Conservation (phyloP, 164 flowering plant species). For the Cinnamomum micranthum region DNA sequence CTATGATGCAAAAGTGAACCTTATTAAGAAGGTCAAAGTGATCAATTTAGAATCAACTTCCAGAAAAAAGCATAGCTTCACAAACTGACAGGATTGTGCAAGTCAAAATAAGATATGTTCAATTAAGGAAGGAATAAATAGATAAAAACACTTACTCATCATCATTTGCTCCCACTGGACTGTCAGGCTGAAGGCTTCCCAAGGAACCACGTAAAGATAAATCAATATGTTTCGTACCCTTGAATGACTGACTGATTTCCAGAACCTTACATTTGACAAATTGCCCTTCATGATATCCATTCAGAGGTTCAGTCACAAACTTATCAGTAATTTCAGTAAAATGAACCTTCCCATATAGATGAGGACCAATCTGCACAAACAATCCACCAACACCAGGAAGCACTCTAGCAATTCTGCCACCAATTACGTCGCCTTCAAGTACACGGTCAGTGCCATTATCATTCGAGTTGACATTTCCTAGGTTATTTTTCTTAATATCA, state of each 20-base stretch:
- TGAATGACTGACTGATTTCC: constrained; percentile 46
- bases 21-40: too few species aligned
- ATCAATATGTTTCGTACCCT: constrained; percentile 63
- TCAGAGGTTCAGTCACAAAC: constrained; percentile 69
- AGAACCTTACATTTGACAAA: constrained; percentile 86
- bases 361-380: constrained; percentile 79
- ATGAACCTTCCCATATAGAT: constrained; percentile 78
- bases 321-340: constrained; percentile 62
- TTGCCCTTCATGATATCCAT: constrained; percentile 72
- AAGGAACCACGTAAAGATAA: constrained; percentile 61
- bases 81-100: not conserved
- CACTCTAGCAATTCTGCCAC: constrained; percentile 74
- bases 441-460: constrained; percentile 34
- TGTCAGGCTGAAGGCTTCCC: constrained; percentile 18
- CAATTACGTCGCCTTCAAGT: constrained; percentile 55
- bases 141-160: constrained; percentile 29
- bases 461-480: constrained; percentile 7
- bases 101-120: not conserved
- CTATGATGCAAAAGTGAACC: too few species aligned
- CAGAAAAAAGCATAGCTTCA: too few species aligned
- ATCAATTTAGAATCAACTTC: too few species aligned
- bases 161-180: constrained; percentile 7
- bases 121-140: not conserved
- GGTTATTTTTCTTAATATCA: constrained; percentile 7
- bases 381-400: constrained; percentile 89